Percentiles rank a stretch among this genome's conserved stretches.
Conservation (phyloP, 2,329 filamentous ascomycete genomes). For the Fusarium globosum region DNA sequence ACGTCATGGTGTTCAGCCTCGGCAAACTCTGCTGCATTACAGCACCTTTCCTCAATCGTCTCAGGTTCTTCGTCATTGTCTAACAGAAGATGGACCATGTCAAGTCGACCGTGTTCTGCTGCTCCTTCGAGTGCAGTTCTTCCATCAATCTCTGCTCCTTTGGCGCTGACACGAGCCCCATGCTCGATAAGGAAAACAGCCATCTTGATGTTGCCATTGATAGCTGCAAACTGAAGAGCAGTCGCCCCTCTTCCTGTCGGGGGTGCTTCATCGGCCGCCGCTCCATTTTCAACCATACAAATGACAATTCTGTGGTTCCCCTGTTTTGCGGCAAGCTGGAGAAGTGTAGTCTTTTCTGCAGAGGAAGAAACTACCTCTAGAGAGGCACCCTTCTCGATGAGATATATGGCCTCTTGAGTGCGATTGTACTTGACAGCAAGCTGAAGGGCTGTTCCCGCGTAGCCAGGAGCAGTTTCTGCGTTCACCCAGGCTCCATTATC, state of each 20-base stretch:
- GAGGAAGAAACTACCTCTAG: too few species aligned
- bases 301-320: too few species aligned
- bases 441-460: too few species aligned
- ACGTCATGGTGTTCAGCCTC: fast-evolving
- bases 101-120: slow-evolving; percentile 4
- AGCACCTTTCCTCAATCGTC: not conserved
- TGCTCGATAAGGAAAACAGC: not conserved
- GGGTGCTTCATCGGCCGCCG: fast-evolving
- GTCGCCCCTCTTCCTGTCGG: fast-evolving
- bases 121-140: slow-evolving; percentile 5
- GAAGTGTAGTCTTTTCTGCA: too few species aligned
- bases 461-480: too few species aligned
- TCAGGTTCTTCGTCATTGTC: slow-evolving; percentile 12
- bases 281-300: fast-evolving
- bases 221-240: not conserved
- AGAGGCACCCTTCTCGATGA: too few species aligned
- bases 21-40: not conserved
- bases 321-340: too few species aligned
- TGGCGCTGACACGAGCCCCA: not conserved
- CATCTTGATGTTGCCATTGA: not conserved
- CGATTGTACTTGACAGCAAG: too few species aligned
- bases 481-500: too few species aligned
- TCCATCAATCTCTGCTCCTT: fast-evolving
- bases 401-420: too few species aligned
- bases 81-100: slow-evolving; percentile 14